These are phyloP conservation scores for Neurospora sp. DNA, from an alignment of 495 filamentous ascomycete species.

Conservation along the genomic window DNA sequence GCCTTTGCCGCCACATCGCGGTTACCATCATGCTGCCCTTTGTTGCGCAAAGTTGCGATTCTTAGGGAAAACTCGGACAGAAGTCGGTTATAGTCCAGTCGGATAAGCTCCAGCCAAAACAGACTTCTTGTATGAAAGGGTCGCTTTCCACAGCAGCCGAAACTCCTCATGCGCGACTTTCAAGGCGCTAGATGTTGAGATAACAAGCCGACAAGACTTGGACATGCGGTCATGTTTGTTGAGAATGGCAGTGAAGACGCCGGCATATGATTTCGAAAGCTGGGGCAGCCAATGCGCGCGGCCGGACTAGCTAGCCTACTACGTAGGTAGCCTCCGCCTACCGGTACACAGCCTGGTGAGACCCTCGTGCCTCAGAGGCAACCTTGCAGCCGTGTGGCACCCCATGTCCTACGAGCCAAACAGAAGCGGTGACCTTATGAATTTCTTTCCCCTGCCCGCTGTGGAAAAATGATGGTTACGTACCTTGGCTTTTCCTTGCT, in stretches of 20 bases:
- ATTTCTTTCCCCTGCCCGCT: background rate
- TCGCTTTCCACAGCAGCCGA: background rate
- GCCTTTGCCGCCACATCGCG: background rate
- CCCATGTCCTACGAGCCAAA: background rate
- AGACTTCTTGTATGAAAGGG: background rate
- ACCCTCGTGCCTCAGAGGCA: conserved; percentile 6
- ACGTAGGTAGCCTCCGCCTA: background rate
- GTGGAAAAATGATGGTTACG: background rate
- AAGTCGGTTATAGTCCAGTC: background rate
- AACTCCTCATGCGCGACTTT: background rate
- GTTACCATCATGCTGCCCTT: background rate
- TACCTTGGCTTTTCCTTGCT: background rate
- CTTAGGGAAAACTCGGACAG: background rate
- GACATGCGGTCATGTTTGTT: background rate
- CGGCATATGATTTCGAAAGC: background rate
- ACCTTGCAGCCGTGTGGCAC: conserved; percentile 14
- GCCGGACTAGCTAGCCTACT: background rate
- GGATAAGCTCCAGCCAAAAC: background rate
- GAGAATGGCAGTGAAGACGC: background rate
- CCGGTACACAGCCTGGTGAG: conserved; percentile 11
- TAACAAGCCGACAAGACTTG: background rate
- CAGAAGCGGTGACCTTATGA: background rate
- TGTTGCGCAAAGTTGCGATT: background rate
- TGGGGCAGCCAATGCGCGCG: conserved; percentile 2
- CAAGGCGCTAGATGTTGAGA: background rate